Conservation (phyloP, 208 protist genomes). For the Tritrichomonas musculus region DNA sequence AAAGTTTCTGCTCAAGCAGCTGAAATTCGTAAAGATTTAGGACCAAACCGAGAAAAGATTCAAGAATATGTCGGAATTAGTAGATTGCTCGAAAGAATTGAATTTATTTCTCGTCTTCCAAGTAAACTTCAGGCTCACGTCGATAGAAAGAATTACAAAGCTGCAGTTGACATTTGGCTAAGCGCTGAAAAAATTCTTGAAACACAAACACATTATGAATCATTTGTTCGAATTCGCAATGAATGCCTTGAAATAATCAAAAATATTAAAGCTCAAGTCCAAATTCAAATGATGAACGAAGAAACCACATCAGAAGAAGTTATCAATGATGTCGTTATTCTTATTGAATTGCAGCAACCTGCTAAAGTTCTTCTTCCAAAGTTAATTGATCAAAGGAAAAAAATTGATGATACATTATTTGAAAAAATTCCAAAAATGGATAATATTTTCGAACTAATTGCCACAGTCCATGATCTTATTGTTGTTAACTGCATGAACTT, state of each 20-base stretch:
- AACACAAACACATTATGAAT: slow-evolving; percentile 7
- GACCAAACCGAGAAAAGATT: not conserved
- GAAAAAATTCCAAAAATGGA: not conserved
- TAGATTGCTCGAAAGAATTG: not conserved
- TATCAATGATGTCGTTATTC: not conserved
- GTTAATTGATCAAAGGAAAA: not conserved
- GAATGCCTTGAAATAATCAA: not conserved
- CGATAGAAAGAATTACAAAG: not conserved
- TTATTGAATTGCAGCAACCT: not conserved
- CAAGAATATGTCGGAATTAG: not conserved
- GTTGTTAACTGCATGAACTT: not conserved
- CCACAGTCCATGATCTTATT: not conserved
- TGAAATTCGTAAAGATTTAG: not conserved
- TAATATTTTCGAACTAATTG: not conserved
- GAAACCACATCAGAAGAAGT: not conserved
- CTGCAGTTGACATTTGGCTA: slow-evolving; percentile 17
- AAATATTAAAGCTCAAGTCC: slow-evolving; percentile 15
- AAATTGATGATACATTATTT: not conserved
- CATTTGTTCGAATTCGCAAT: not conserved
- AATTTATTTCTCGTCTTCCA: slow-evolving; percentile 10
- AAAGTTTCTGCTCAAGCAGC: not conserved
- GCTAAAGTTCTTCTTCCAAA: not conserved
- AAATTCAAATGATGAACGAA: not conserved
- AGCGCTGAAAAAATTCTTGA: slow-evolving; percentile 2
- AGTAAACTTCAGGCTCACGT: not conserved